Conservation (phyloP, 2,329 filamentous ascomycete genomes). For the Ophiostoma ulmi region DNA sequence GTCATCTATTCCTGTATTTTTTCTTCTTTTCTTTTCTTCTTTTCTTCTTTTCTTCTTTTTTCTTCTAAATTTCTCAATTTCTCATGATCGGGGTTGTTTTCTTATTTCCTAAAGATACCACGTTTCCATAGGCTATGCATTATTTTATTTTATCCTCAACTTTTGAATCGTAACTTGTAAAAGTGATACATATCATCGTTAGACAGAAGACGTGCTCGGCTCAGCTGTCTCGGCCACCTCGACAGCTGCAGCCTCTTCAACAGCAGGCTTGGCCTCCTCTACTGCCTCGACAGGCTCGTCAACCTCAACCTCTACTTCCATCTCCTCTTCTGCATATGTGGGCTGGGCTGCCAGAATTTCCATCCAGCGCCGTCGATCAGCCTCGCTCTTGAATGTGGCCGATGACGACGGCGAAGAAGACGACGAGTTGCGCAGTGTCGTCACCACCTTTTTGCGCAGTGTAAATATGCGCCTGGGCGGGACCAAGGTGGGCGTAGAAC, state of each 20-base stretch:
- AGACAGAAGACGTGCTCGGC: not conserved
- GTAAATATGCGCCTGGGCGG: slow-evolving; percentile 6
- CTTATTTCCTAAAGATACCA: slow-evolving; percentile 15
- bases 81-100: not conserved
- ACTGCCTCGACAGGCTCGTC: not conserved
- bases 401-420: not conserved
- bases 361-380: slow-evolving; percentile 18
- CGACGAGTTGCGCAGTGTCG: not conserved
- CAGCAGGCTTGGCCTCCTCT: not conserved
- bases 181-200: too few relatives aligned
- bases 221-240: not conserved
- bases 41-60: not conserved
- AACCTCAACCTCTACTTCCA: not conserved
- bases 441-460: slow-evolving; percentile 17
- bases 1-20: not conserved
- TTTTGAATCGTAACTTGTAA: not conserved
- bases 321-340: not conserved
- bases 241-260: not conserved
- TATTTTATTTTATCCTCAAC: not conserved
- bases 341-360: slow-evolving; percentile 21
- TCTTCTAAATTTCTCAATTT: not conserved
- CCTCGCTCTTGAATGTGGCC: not conserved
- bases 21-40: not conserved
- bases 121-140: not conserved
- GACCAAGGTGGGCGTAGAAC: not conserved